Percentiles rank a stretch among this genome's conserved stretches.
phyloP scores from a whole-genome alignment of 495 filamentous ascomycete genomes.

The Aspergillus haitiensis region DNA sequence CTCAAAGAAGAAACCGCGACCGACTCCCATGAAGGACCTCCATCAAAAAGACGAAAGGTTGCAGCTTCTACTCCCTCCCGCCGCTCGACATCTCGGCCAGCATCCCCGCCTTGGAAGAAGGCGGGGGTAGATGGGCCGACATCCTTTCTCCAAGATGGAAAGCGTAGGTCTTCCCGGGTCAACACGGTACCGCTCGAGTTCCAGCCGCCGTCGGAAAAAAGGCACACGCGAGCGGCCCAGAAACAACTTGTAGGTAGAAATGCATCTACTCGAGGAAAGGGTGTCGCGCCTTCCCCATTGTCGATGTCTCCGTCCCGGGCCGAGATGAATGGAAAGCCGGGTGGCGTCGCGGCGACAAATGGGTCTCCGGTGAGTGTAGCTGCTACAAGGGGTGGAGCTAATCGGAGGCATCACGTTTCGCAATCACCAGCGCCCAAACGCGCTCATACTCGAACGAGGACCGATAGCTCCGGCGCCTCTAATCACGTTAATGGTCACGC shows the following conservation, averaged over 20 bases:
- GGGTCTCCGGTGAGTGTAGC: conserved; percentile 35
- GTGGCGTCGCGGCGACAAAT: conserved; percentile 35
- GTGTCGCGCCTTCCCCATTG: conserved; percentile 37
- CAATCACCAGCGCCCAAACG: conserved; percentile 36
- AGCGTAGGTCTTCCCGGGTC: conserved; percentile 81
- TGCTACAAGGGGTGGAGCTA: conserved; percentile 26
- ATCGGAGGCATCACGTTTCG: conserved; percentile 30
- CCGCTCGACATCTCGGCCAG: conserved; percentile 51
- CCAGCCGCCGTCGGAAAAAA: conserved; percentile 65
- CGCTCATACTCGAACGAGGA: conserved; percentile 33
- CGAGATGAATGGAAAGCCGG: conserved; percentile 35
- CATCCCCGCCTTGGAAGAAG: conserved; percentile 94
- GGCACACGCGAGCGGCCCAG: conserved; percentile 51
- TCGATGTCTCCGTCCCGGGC: conserved; percentile 36
- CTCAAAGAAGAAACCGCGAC: conserved; percentile 34
- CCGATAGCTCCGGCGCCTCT: conserved; percentile 33
- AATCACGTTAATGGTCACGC: conserved; percentile 22
- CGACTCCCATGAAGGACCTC: conserved; percentile 52
- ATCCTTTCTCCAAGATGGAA: conserved; percentile 76
- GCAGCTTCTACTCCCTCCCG: conserved; percentile 47
- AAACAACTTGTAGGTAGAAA: conserved; percentile 32
- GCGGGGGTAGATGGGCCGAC: conserved; percentile 83
- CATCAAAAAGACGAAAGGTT: conserved; percentile 74
- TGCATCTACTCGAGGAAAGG: conserved; percentile 25
- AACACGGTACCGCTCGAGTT: conserved; percentile 72